These are phyloP conservation scores for Sideroxylon spinosum DNA, from an alignment of 179 eudicot genomes.

Conservation along the genomic window DNA sequence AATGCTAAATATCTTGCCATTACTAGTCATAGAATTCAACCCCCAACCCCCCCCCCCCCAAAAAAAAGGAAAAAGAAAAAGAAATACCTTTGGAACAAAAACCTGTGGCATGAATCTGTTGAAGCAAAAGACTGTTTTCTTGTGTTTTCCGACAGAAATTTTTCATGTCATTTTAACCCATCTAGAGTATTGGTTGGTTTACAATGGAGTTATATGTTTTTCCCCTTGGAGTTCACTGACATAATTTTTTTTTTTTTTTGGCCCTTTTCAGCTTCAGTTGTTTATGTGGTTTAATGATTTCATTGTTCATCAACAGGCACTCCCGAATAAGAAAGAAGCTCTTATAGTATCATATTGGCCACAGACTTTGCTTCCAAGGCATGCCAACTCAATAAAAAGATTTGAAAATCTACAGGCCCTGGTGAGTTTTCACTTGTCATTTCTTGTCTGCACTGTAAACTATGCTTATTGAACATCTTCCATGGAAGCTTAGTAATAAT, in stretches of 20 bases:
- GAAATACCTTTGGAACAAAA: background rate
- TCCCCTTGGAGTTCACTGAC: background rate
- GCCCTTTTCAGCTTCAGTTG: background rate
- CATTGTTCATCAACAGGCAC: constrained; percentile 47
- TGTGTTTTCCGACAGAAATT: background rate
- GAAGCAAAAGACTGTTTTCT: background rate
- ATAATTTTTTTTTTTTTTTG: background rate
- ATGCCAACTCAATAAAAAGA: constrained; percentile 52
- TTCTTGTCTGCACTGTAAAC: background rate
- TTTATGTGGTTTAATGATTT: background rate
- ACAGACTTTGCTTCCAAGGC: constrained; percentile 64
- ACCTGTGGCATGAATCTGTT: background rate
- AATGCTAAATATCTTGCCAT: too few relatives aligned
- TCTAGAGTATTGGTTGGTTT: background rate
- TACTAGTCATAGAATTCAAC: background rate
- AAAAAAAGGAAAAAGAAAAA: background rate
- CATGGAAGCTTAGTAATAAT: background rate
- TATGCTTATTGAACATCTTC: constrained; percentile 9
- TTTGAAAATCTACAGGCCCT: constrained; percentile 90
- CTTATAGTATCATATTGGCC: constrained; percentile 91
- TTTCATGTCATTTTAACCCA: background rate
- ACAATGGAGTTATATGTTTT: background rate
- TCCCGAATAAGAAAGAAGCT: constrained; percentile 72
- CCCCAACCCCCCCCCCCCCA: too few relatives aligned
- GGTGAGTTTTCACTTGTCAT: constrained; percentile 41